phyloP scores from a whole-genome alignment of 352 stramenopile species.

The Phytophthora citrophthora region DNA sequence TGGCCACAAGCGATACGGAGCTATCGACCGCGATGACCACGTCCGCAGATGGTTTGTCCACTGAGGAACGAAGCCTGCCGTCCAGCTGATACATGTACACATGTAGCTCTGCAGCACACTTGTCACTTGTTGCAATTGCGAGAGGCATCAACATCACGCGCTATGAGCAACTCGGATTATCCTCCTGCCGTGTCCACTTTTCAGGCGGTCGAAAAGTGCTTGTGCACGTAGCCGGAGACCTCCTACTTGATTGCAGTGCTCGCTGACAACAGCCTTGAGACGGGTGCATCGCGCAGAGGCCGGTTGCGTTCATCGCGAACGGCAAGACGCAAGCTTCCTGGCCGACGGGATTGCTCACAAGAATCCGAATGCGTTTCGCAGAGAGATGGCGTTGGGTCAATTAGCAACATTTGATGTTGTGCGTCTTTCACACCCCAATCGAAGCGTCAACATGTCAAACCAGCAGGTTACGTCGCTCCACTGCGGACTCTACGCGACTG shows the following conservation, averaged over 20 bases:
- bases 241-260: conserved; percentile 28
- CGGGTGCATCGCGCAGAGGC: conserved; percentile 8
- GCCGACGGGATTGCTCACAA: neutral
- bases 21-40: conserved; percentile 4
- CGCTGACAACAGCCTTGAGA: conserved; percentile 10
- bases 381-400: neutral
- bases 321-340: conserved; percentile 17
- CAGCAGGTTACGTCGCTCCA: neutral
- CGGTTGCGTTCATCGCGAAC: conserved; percentile 19
- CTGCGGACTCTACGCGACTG: neutral
- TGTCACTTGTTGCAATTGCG: conserved; percentile 1
- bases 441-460: conserved; percentile 12
- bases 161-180: conserved; percentile 13
- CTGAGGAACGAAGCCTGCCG: neutral
- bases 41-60: conserved; percentile 17
- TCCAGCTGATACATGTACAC: neutral
- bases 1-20: conserved; percentile 2
- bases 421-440: neutral
- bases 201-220: neutral
- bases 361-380: neutral
- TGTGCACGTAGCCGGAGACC: neutral
- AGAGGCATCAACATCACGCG: conserved; percentile 13
- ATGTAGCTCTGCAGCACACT: neutral
- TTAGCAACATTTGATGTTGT: neutral
- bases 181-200: conserved; percentile 37